A percentile compares a stretch with the other conserved stretches of the same genome.
phyloP scores from a whole-genome alignment of 164 flowering plant species.

The Echeveria elegans region DNA sequence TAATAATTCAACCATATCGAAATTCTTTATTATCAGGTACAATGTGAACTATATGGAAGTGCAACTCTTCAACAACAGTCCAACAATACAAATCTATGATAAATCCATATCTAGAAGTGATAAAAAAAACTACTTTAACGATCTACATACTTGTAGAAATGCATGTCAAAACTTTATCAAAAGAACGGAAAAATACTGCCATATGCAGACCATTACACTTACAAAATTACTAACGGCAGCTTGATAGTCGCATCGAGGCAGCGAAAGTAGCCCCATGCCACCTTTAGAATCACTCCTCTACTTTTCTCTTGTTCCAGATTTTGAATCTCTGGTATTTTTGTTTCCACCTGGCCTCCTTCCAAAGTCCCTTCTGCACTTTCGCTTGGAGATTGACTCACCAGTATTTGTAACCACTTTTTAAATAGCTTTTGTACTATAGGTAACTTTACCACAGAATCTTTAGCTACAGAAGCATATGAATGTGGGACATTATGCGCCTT shows the following conservation, averaged over 20 bases:
- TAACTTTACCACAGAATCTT: constrained; percentile 31
- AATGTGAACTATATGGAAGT: no score
- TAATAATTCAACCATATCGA: background rate
- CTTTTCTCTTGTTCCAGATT: constrained; percentile 20
- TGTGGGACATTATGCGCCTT: constrained; percentile 6
- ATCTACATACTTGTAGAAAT: background rate
- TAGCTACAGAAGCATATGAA: constrained; percentile 18
- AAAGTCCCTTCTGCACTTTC: constrained; percentile 29
- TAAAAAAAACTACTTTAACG: background rate
- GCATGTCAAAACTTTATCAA: background rate
- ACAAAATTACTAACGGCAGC: constrained; percentile 64
- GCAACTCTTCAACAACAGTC: background rate
- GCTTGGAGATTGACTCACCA: constrained; percentile 40
- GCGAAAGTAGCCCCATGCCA: constrained; percentile 37
- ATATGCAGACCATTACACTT: background rate
- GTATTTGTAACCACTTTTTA: constrained; percentile 60
- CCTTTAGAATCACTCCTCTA: constrained; percentile 29
- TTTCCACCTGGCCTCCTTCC: constrained; percentile 23
- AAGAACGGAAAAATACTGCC: background rate
- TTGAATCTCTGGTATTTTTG: constrained; percentile 18
- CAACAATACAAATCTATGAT: background rate
- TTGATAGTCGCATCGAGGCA: constrained; percentile 55
- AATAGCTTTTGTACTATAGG: constrained; percentile 48
- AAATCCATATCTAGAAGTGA: background rate
- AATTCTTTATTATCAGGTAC: background rate